Evolutionary conservation across 2,329 filamentous ascomycete genomes (phyloP), one percentile per base, ranked within the genome.

Genomic region (Botryosphaeria dothidea): DNA sequence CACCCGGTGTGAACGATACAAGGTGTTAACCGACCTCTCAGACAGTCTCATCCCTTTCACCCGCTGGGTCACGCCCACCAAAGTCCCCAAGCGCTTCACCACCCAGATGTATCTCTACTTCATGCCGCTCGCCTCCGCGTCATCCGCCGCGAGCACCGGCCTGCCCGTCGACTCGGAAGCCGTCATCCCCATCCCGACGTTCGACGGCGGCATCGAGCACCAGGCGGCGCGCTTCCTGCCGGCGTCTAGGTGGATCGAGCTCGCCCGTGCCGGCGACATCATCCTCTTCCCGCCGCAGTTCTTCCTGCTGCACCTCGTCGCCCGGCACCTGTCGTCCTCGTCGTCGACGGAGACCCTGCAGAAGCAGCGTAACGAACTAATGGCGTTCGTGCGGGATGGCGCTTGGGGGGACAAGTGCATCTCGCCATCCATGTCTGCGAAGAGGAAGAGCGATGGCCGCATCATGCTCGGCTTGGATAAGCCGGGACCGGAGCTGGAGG

Each of bases 51-150:
- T 92, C 7, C 92, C 93, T 0, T 97, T 96, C 73, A 97, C 93
- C 0, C 87, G 92, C 62, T 98, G 95, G 95, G 84, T 98, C 64
- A 98, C 95, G 2, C 94, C 94, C 0, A 78, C 82, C 0, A 87
- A 86, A 67, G 81, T 90, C 1, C 85, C 88, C 0, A 92, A 89
- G 71, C 86, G 95, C 51, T 99, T 96, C 79, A 92, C 91, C 0
- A 97, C 94, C 0, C 93, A 97, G 75, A 98, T 98, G 94, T 99
- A 98, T 78, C 77, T 98, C 11, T 97, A 97, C 78, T 89, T 96
- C 77, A 84, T 97, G 2, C 93, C 93, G 0, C 78, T 4, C 41
- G 63, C 38, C 6, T 46, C 57, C 25, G 27, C 67, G 4, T 60
- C 68, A 9, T 17, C 63, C 46, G 19, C 66, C 19, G 68, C 70